Base-by-base conservation (phyloP, 225 moss, liverwort and hornwort genomes). In the Pleurozium schreberi region DNA sequence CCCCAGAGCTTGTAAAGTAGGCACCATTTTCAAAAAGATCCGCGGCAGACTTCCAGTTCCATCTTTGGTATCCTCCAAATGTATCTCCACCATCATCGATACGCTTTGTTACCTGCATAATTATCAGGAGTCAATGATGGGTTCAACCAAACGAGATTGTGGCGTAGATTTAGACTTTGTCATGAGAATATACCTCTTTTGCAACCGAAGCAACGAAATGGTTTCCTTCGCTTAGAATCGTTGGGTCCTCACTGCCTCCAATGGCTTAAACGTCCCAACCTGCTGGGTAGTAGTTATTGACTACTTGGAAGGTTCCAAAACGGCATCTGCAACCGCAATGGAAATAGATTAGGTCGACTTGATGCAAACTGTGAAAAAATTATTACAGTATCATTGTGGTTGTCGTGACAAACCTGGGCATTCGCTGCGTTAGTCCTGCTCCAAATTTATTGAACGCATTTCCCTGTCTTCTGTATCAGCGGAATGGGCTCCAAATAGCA, bases 261-360 rank as follows among this genome's bases (percentile, higher is more conserved):
- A 93, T 85, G 84, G 91, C 93, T 80, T 90, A 93, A 49, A 88
- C 85, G 52, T 64, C 90, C 90, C 87, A 90, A 69, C 80, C 85
- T 85, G 88, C 66, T 59, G 84, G 52, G 74, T 91, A 93, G 62
- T 87, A 80, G 65, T 94, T 92, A 82, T 89, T 90, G 33, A 93
- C 87, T 38, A 90, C 73, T 53, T 94, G 90, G 83, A 91, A 90
- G 60, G 90, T 69, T 45, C 90, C 90, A 49, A 87, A 92, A 52
- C 89, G 89, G 57, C 88, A 88, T 83, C 91, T 89, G 64, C 77
- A 89, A 86, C 61, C 49, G 47, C 25, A 66, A 68, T 57, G 40
- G 59, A 79, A 87, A 62, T 63, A 84, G 30, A 43, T 74, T 43
- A 89, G 87, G 28, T 58, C 42, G 33, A 50, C 71, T 73, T 43